Base-by-base conservation (phyloP, 345 rosid species). In the Aegle marmelos region DNA sequence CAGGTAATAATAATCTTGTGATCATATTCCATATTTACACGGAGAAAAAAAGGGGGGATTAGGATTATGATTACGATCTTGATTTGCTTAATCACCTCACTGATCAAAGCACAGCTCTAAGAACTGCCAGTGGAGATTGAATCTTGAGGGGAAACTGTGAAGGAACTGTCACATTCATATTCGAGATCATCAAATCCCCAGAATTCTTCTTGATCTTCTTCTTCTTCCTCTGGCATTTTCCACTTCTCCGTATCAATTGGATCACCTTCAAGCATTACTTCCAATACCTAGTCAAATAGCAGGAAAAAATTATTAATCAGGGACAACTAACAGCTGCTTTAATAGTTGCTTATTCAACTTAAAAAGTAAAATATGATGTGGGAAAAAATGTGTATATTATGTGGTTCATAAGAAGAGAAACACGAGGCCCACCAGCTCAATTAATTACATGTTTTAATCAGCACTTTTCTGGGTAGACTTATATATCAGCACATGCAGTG, bases 161-260 rank as follows among this genome's bases (percentile, higher is more conserved):
- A 85, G 64, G 93, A 89, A 66, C 72, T 81, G 79, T 86, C 86
- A 78, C 72, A 87, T 60, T 92, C 93, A 73, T 86, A 84, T 77
- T 92, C 99, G 31, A 96, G 86, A 82, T 96, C 99, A 86, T 94
- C 97, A 77, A 89, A 94, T 11, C 97, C 97, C 97, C 94, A 94
- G 74, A 94, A 87, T 64, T 92, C 94, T 82, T 89, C 92, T 22
- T 88, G 88, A 45, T 87, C 90, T 80, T 93, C 91, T 76, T 88
- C 91, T 72, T 88, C 98, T 68, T 88, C 94, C 80, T 86, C 89
- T 6, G 93, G 89, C 95, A 91, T 90, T 81, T 85, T 89, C 99
- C 99, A 96, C 78, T 81, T 89, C 79, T 91, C 98, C 39, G 82
- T 79, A 34, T 89, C 92, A 37, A 82, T 74, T 33, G 33, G 39